Evolutionary conservation across 2,329 filamentous ascomycete species (phyloP).

Genomic region (Paramyrothecium roridum): DNA sequence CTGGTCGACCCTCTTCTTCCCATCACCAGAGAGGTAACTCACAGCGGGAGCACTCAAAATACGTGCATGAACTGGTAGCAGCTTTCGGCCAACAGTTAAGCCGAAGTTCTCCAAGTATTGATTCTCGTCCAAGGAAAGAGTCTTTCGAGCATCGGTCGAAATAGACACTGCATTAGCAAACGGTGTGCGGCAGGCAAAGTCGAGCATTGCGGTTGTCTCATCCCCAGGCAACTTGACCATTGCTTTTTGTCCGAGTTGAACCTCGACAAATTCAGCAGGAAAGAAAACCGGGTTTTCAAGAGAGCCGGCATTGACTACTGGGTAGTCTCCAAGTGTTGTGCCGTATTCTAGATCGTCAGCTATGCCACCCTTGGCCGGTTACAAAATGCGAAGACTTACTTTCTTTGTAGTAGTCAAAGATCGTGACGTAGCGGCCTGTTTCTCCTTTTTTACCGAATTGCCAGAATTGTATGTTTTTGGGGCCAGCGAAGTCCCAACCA

Average conservation of each 20-base stretch:
- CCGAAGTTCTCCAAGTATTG: constrained; percentile 55
- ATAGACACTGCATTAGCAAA: constrained; percentile 66
- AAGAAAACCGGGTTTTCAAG: constrained; percentile 56
- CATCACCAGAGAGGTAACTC: constrained; percentile 44
- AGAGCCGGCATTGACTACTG: constrained; percentile 66
- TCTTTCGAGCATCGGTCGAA: constrained; percentile 48
- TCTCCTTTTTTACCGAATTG: constrained; percentile 17
- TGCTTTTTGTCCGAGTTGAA: constrained; percentile 63
- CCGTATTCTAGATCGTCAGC: constrained; percentile 28
- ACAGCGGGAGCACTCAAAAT: constrained; percentile 61
- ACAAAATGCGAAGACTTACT: constrained; percentile 28
- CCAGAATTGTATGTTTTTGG: constrained; percentile 27
- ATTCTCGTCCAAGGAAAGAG: constrained; percentile 53
- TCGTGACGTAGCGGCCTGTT: constrained; percentile 26
- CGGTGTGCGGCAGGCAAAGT: constrained; percentile 67
- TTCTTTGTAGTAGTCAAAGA: constrained; percentile 40
- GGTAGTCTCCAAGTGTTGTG: constrained; percentile 35
- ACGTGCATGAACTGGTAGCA: constrained; percentile 72
- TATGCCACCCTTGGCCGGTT: too few species aligned
- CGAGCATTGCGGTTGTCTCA: constrained; percentile 68
- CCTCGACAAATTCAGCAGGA: constrained; percentile 62
- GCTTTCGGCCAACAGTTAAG: constrained; percentile 53
- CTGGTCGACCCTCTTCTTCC: constrained; percentile 18
- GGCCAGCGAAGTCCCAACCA: constrained; percentile 25
- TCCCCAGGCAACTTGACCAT: constrained; percentile 54